Conservation (phyloP, 163 green algal species). For the Prototheca cutis region DNA sequence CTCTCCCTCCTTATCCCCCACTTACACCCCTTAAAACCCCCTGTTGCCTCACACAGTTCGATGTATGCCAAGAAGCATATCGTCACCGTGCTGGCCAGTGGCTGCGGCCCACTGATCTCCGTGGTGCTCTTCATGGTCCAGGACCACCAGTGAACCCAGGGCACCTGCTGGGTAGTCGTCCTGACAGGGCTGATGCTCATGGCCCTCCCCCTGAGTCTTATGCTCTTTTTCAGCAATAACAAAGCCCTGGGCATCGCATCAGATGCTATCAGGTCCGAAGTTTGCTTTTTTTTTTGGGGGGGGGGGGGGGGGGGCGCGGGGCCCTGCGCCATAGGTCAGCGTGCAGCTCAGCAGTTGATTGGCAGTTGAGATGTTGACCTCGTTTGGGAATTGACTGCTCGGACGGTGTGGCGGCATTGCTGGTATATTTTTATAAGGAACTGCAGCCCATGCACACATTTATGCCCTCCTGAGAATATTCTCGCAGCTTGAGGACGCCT, state of each 20-base stretch:
- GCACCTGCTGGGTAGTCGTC: slow-evolving; percentile 32
- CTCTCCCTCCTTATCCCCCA: neutral
- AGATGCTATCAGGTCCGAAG: no score
- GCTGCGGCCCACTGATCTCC: slow-evolving; percentile 21
- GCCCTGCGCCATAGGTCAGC: no score
- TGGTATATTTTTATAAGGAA: no score
- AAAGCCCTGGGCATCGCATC: slow-evolving; percentile 9
- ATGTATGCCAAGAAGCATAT: slow-evolving; percentile 30
- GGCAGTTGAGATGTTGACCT: no score
- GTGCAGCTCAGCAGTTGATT: no score
- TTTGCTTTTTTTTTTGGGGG: no score
- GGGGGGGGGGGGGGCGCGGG: no score
- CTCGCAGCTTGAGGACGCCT: no score
- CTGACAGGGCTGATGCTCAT: slow-evolving; percentile 26
- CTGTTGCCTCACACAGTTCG: slow-evolving; percentile 11
- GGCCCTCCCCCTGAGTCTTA: slow-evolving; percentile 24
- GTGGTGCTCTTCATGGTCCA: slow-evolving; percentile 29
- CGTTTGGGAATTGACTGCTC: no score
- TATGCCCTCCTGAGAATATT: no score
- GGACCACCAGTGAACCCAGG: slow-evolving; percentile 31
- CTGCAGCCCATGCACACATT: no score
- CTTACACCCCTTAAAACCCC: neutral
- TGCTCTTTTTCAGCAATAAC: slow-evolving; percentile 39
- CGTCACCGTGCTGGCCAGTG: slow-evolving; percentile 15
- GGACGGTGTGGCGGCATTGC: no score